Conservation (phyloP, 225 moss, liverwort and hornwort genomes). For the Pleurozium schreberi region DNA sequence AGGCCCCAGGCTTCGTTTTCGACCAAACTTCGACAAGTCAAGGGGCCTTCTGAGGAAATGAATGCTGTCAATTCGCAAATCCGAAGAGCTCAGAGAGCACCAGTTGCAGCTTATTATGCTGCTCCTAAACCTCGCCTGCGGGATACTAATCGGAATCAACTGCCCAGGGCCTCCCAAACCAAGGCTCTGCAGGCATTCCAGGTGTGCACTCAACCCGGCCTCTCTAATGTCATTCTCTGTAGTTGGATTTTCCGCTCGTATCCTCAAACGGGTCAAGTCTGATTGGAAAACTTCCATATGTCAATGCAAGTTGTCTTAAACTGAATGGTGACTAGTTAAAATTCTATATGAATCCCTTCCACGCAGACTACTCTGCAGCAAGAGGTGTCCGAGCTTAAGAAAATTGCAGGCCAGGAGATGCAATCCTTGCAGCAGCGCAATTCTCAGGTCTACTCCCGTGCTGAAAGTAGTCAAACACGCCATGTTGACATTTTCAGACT, state of each 20-base stretch:
- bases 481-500: neutral
- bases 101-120: neutral
- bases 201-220: neutral
- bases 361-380: constrained; percentile 33
- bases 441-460: constrained; percentile 18
- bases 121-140: neutral
- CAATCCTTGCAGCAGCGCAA: constrained; percentile 15
- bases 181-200: constrained; percentile 37
- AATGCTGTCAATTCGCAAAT: neutral
- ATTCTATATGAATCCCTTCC: neutral
- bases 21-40: neutral
- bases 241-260: neutral
- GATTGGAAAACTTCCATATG: neutral
- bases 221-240: neutral
- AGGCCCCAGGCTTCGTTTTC: neutral
- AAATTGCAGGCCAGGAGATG: constrained; percentile 20
- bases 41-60: neutral
- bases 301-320: neutral
- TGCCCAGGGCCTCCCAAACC: neutral
- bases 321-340: neutral
- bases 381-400: constrained; percentile 27
- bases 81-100: neutral
- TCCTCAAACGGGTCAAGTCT: neutral
- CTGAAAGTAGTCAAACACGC: neutral
- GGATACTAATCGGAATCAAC: neutral